phyloP scores from a whole-genome alignment of 306 rosid species.

The Corylus avellana region DNA sequence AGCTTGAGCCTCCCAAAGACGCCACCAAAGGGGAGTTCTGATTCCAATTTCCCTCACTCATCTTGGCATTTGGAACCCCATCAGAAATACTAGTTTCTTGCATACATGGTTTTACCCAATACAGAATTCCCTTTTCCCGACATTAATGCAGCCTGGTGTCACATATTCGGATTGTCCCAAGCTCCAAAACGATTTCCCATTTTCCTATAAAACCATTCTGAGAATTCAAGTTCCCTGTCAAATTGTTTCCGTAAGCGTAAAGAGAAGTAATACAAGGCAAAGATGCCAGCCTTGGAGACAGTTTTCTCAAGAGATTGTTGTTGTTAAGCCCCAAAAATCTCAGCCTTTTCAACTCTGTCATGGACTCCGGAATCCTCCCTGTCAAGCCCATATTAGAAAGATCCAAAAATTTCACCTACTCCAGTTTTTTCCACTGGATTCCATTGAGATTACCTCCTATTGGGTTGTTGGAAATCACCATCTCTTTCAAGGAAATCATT shows the following conservation, averaged over 20 bases:
- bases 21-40: constrained; percentile 19
- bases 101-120: constrained; percentile 41
- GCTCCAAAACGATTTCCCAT: constrained; percentile 52
- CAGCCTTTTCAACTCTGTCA: constrained; percentile 40
- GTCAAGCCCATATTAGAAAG: constrained; percentile 40
- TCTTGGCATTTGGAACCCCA: constrained; percentile 28
- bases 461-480: constrained; percentile 53
- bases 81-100: constrained; percentile 23
- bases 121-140: constrained; percentile 15
- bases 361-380: constrained; percentile 50
- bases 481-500: constrained; percentile 38
- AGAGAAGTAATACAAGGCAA: constrained; percentile 42
- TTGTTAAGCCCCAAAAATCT: constrained; percentile 43
- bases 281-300: constrained; percentile 32
- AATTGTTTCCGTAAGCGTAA: constrained; percentile 49
- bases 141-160: constrained; percentile 27
- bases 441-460: constrained; percentile 38
- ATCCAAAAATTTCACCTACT: constrained; percentile 40
- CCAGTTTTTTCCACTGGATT: constrained; percentile 34
- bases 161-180: constrained; percentile 52
- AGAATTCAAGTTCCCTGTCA: constrained; percentile 49
- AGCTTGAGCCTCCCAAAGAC: constrained; percentile 29
- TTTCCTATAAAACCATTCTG: constrained; percentile 48
- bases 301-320: constrained; percentile 43
- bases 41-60: constrained; percentile 18